Evolutionary conservation across 2,329 filamentous ascomycete genomes (phyloP).

Genomic region (Anthostomella pinea): DNA sequence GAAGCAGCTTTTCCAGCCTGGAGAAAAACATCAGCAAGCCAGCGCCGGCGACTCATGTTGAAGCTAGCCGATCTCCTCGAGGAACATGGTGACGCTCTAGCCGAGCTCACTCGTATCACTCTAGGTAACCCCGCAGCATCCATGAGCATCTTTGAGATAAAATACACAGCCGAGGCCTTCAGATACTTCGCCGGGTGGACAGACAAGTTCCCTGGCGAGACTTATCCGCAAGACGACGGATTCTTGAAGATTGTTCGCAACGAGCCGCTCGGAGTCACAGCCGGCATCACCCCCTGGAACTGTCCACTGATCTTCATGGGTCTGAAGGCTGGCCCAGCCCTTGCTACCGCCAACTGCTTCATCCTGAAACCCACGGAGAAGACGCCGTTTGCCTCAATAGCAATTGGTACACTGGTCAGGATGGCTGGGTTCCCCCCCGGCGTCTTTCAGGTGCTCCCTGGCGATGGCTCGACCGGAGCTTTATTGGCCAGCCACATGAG

Average conservation of each 20-base stretch:
- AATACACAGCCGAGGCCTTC: constrained; percentile 1
- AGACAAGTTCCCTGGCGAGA: constrained; percentile 18
- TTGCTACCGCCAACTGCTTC: constrained; percentile 38
- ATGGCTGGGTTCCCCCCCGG: constrained; percentile 40
- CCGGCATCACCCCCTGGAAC: constrained; percentile 29
- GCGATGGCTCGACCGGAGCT: constrained; percentile 15
- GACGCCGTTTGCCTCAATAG: constrained; percentile 27
- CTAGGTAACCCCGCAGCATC: constrained; percentile 9
- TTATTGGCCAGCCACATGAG: constrained; percentile 17
- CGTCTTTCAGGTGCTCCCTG: constrained; percentile 36
- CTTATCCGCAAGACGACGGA: constrained; percentile 14
- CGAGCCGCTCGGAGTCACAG: constrained; percentile 14
- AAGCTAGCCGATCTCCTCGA: constrained; percentile 19
- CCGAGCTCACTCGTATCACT: constrained; percentile 14
- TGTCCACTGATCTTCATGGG: constrained; percentile 35
- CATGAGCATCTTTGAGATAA: constrained; percentile 6
- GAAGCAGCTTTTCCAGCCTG: constrained; percentile 43
- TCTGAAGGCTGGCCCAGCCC: constrained; percentile 37
- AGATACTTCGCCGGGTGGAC: constrained; percentile 18
- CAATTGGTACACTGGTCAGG: constrained; percentile 24
- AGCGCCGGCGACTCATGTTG: constrained; percentile 47
- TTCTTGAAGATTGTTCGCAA: constrained; percentile 18
- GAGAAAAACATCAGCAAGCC: constrained; percentile 34
- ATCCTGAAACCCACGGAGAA: constrained; percentile 40
- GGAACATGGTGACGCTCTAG: constrained; percentile 4